Conservation (phyloP, 345 rosid genomes). For the Psidium guajava region DNA sequence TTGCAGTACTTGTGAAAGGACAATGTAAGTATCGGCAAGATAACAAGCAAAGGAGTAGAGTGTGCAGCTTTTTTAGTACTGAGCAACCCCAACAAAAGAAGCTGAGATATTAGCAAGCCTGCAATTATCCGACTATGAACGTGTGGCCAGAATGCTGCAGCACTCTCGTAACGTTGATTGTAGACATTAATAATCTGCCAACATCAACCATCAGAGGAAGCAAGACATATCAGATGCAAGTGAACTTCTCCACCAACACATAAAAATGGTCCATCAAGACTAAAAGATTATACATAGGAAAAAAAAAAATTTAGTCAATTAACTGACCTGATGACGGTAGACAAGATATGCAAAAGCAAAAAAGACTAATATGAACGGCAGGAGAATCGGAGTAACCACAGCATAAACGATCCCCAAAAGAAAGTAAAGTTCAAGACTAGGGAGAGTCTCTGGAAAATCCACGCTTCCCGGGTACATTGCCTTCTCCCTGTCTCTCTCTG, state of each 20-base stretch:
- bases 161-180: conserved; percentile 87
- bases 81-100: conserved; percentile 76
- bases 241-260: neutral
- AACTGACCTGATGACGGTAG: conserved; percentile 91
- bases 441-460: conserved; percentile 78
- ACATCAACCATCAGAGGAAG: neutral
- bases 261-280: neutral
- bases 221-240: neutral
- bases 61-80: conserved; percentile 83
- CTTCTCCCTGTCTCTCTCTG: conserved; percentile 64
- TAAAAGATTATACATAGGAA: neutral
- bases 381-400: conserved; percentile 87
- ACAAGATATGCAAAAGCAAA: conserved; percentile 89
- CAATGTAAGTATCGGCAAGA: conserved; percentile 72
- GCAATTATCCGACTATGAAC: conserved; percentile 80
- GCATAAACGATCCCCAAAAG: conserved; percentile 94
- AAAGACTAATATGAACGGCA: conserved; percentile 83
- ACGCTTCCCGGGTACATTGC: conserved; percentile 89
- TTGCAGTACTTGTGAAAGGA: conserved; percentile 89
- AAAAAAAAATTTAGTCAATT: neutral
- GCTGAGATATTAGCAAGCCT: conserved; percentile 81
- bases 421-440: conserved; percentile 84
- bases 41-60: conserved; percentile 73
- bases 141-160: conserved; percentile 98
- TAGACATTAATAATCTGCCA: conserved; percentile 85